Percentiles rank a stretch among this genome's conserved stretches.
phyloP scores from a whole-genome alignment of 768 basidiomycete genomes.

The Boletus barrowsii region DNA sequence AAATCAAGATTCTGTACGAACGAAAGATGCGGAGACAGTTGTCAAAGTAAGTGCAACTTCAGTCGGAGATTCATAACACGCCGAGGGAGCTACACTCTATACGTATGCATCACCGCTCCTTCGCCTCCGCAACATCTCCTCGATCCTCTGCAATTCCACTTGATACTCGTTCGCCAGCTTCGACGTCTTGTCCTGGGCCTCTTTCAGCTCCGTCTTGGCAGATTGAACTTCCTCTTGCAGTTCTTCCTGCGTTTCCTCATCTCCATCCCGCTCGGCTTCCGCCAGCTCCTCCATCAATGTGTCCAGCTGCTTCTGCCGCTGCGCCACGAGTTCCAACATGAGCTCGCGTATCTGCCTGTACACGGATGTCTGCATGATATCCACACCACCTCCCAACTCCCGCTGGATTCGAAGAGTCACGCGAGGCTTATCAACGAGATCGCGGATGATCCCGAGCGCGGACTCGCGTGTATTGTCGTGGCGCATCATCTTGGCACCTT shows the following conservation, averaged over 20 bases:
- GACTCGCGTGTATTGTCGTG: conserved; percentile 43
- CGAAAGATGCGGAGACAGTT: no score
- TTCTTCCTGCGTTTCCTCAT: conserved; percentile 45
- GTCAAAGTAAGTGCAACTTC: background rate
- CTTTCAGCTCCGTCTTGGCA: conserved; percentile 20
- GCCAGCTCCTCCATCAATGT: conserved; percentile 44
- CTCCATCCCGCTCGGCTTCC: conserved; percentile 39
- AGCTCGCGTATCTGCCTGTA: conserved; percentile 51
- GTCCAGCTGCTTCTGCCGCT: conserved; percentile 44
- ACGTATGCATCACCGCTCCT: background rate
- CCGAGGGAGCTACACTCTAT: no score
- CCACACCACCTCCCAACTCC: conserved; percentile 46
- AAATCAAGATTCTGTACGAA: no score
- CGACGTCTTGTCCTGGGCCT: conserved; percentile 22
- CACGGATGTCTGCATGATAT: conserved; percentile 50
- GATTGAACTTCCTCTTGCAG: conserved; percentile 37
- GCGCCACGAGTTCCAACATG: conserved; percentile 42
- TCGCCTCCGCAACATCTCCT: conserved; percentile 21
- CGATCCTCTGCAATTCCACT: conserved; percentile 24
- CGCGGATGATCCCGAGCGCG: conserved; percentile 42
- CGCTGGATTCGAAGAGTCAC: conserved; percentile 48
- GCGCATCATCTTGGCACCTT: conserved; percentile 42
- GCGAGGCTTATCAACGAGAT: conserved; percentile 37
- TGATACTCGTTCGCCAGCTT: conserved; percentile 26
- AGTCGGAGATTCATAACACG: background rate